Percentiles rank a stretch among this genome's conserved stretches.
phyloP scores from a whole-genome alignment of 352 stramenopile genomes.

The Phytopythium mirpurense region DNA sequence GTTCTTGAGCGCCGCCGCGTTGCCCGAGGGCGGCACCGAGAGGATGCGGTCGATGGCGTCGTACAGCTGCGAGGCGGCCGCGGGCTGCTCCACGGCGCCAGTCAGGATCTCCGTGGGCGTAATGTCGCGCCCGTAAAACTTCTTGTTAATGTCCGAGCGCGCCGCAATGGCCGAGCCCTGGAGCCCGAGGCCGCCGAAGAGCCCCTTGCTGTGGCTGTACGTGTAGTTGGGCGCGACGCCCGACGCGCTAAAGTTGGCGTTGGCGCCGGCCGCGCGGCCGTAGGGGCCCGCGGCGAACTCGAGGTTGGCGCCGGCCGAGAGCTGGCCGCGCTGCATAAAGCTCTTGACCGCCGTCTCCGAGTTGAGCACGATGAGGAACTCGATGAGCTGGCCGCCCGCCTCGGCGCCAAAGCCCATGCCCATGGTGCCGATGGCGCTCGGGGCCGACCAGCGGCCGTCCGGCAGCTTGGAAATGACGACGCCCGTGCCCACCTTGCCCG shows the following conservation, averaged over 20 bases:
- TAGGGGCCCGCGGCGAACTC: slow-evolving; percentile 81
- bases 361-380: slow-evolving; percentile 92
- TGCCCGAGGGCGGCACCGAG: slow-evolving; percentile 65
- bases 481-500: slow-evolving; percentile 82
- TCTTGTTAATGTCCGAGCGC: slow-evolving; percentile 79
- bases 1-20: slow-evolving; percentile 40
- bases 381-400: slow-evolving; percentile 75
- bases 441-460: slow-evolving; percentile 94
- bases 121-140: slow-evolving; percentile 87
- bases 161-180: slow-evolving; percentile 80
- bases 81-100: slow-evolving; percentile 73
- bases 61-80: slow-evolving; percentile 77
- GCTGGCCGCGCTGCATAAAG: slow-evolving; percentile 82
- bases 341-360: slow-evolving; percentile 90
- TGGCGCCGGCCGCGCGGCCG: slow-evolving; percentile 65
- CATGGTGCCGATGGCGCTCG: slow-evolving; percentile 91
- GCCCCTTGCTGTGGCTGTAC: slow-evolving; percentile 84
- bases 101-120: slow-evolving; percentile 81
- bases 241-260: slow-evolving; percentile 70
- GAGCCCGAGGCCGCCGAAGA: slow-evolving; percentile 79
- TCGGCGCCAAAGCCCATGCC: slow-evolving; percentile 86
- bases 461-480: slow-evolving; percentile 93
- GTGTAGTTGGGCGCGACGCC: slow-evolving; percentile 84
- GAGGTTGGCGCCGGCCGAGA: slow-evolving; percentile 79
- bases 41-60: slow-evolving; percentile 71